Conservation (phyloP, 108 stramenopile species). For the Cyclotella kingstonii region DNA sequence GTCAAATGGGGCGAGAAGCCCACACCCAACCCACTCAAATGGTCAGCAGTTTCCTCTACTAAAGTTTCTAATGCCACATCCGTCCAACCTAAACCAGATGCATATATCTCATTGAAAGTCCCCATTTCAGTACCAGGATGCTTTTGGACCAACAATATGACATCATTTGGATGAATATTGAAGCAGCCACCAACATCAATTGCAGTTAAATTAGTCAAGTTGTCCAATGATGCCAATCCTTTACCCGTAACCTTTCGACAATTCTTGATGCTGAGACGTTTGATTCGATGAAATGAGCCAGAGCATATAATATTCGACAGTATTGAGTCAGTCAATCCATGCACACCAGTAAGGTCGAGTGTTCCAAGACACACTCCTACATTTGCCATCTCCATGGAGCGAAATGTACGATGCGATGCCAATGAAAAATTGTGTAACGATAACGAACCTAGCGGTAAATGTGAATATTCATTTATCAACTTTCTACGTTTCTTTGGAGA, state of each 20-base stretch:
- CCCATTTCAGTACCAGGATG: constrained; percentile 29
- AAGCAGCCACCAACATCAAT: constrained; percentile 76
- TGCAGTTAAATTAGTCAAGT: constrained; percentile 33
- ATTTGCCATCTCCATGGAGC: constrained; percentile 54
- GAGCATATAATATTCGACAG: constrained; percentile 30
- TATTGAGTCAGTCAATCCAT: constrained; percentile 58
- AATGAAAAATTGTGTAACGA: constrained; percentile 64
- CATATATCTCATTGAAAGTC: constrained; percentile 58
- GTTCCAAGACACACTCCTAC: constrained; percentile 57
- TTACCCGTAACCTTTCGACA: constrained; percentile 67
- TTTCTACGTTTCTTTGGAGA: constrained; percentile 1
- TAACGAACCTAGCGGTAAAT: constrained; percentile 44
- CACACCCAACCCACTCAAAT: constrained; percentile 59
- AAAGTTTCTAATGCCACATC: constrained; percentile 52
- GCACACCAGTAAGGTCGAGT: constrained; percentile 69
- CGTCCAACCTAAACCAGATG: constrained; percentile 74
- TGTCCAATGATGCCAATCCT: constrained; percentile 29
- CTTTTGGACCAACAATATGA: constrained; percentile 30
- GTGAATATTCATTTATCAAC: background rate
- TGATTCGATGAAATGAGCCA: constrained; percentile 44
- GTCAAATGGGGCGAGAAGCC: constrained; percentile 60
- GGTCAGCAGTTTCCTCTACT: constrained; percentile 21
- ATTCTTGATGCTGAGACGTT: constrained; percentile 71
- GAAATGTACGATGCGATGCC: constrained; percentile 52
- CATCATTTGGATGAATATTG: constrained; percentile 54